Evolutionary conservation across 169 alveolate species (phyloP), one percentile per base, ranked within the genome.

Genomic region (Cryptosporidium xiaoi): DNA sequence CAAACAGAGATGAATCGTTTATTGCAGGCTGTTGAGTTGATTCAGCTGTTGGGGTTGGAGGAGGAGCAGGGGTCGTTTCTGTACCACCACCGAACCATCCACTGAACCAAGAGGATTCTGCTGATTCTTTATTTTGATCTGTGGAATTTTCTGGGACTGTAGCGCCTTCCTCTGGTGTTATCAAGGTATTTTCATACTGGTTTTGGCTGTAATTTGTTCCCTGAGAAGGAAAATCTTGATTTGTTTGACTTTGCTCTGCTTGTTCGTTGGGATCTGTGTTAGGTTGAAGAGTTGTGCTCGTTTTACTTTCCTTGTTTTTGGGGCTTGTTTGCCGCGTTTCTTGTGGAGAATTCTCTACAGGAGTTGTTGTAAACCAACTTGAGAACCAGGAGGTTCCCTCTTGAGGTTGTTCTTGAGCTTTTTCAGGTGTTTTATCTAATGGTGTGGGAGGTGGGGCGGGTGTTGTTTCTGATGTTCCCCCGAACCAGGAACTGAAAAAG

Each of bases 1-100:
- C 62, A 7, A 60, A 77, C 87, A 71, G 56, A 13, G 87, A 60
- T 24, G 87, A 58, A 5, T 15, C 83, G 8, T 69, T 66, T 1
- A 48, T 8, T 15, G 44, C 67, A 6, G 48, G 10, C 10, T 40
- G 48, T 40, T 40, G 4, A 40, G 10, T 8, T 53, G 84, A 12
- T 7, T 77, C 62, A 27, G 27, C 71, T 31, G 36, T 33, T 20
- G 77, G 65, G 1, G 69, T 77, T 12, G 69, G 69, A 16, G 71
- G 65, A 36, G 87, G 69, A 40, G 87, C 71, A 34, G 69, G 87
- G 15, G 87, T 77, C n/a, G 56, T 44, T 60, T 77, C 87, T 2
- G 87, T 29, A 27, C 48, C 44, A 1, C 48, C 60, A 7, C 84
- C 69, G 27, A 71, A 71, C 84, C 67, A 71, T 16, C 84, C 84